A percentile compares a stretch with the other conserved stretches of the same genome.
phyloP scores from a whole-genome alignment of 78 protist genomes.

The Dictyostelium discoideum region dicty_2.7 NC_007091.3:1877001-1877500 shows the following conservation, averaged over 20 bases:
- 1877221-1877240: neutral
- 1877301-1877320: slow-evolving; percentile 96
- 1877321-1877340: slow-evolving; percentile 87
- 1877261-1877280: no score
- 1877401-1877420: slow-evolving; percentile 85
- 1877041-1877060: slow-evolving; percentile 63
- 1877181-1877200: slow-evolving; percentile 77
- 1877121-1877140: slow-evolving; percentile 30
- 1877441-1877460: slow-evolving; percentile 81
- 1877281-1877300: slow-evolving; percentile 51
- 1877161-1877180: slow-evolving; percentile 48
- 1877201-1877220: neutral
- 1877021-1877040: slow-evolving; percentile 25
- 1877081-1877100: slow-evolving; percentile 83
- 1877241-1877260: no score
- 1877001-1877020: slow-evolving; percentile 84
- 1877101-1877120: slow-evolving; percentile 78
- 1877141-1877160: slow-evolving; percentile 24
- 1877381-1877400: slow-evolving; percentile 94
- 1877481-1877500: neutral
- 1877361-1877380: slow-evolving; percentile 95
- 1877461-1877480: slow-evolving; percentile 22
- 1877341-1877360: slow-evolving; percentile 84
- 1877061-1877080: slow-evolving; percentile 70
- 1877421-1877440: slow-evolving; percentile 71